phyloP scores from a whole-genome alignment of 2,329 filamentous ascomycete species.

The Colletotrichum tofieldiae region DNA sequence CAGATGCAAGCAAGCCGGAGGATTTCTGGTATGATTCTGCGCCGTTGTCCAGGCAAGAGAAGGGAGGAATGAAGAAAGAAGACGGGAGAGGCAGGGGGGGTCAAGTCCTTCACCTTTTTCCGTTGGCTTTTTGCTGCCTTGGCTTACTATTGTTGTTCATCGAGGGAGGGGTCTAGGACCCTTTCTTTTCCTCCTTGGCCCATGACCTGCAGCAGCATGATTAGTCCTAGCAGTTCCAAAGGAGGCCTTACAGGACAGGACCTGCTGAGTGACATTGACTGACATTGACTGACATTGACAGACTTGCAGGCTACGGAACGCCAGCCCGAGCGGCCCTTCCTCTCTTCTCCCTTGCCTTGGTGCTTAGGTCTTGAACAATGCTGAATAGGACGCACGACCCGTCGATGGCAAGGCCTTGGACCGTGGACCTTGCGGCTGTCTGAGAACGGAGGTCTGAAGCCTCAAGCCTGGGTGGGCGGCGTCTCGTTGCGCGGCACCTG shows the following conservation, averaged over 20 bases:
- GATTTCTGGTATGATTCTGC: background rate
- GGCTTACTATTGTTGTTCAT: background rate
- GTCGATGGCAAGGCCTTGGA: background rate
- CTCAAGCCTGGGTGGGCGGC: background rate
- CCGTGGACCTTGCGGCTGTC: background rate
- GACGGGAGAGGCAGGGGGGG: background rate
- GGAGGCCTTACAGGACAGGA: background rate
- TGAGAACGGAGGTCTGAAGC: background rate
- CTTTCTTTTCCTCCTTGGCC: background rate
- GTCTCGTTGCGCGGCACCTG: background rate
- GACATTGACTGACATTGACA: slow-evolving; percentile 1
- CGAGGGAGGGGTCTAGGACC: background rate
- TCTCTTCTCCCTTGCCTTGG: background rate
- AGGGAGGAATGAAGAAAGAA: background rate
- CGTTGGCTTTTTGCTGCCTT: no score
- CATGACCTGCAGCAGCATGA: background rate
- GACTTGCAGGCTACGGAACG: background rate
- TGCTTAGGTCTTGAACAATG: background rate
- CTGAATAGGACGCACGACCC: background rate
- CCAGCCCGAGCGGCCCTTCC: background rate
- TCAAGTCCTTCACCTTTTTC: background rate
- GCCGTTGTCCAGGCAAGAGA: background rate
- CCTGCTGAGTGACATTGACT: background rate
- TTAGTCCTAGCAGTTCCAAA: background rate
- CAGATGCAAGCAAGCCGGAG: background rate